A percentile compares a stretch with the other conserved stretches of the same genome.
Conservation (phyloP, 202 grass and related monocot species). For the Tripidium arundinaceum region DNA sequence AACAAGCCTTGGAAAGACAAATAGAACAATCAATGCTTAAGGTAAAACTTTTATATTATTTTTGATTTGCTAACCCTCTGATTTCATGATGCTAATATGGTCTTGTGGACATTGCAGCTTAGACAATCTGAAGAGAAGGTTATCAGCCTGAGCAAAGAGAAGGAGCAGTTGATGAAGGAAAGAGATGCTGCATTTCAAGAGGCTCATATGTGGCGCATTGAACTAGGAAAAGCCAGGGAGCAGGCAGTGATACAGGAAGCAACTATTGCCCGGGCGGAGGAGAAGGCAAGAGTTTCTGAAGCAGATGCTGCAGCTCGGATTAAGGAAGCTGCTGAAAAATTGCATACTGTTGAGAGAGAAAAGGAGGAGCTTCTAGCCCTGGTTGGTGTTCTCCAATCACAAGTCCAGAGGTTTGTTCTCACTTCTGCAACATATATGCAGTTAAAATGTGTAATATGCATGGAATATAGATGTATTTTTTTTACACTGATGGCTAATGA, state of each 20-base stretch:
- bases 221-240: constrained; percentile 94
- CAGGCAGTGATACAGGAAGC: constrained; percentile 86
- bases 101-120: constrained; percentile 47
- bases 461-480: background rate
- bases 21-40: constrained; percentile 63
- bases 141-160: constrained; percentile 60
- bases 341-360: constrained; percentile 58
- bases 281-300: constrained; percentile 69
- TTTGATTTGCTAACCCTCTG: background rate
- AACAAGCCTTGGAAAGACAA: constrained; percentile 63
- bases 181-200: constrained; percentile 78
- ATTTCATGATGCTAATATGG: constrained; percentile 3
- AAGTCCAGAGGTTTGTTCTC: constrained; percentile 78
- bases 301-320: constrained; percentile 52
- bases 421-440: too few relatives aligned
- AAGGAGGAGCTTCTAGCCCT: constrained; percentile 76
- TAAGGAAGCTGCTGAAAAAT: constrained; percentile 57
- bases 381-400: constrained; percentile 67
- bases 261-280: constrained; percentile 74
- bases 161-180: constrained; percentile 81
- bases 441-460: background rate
- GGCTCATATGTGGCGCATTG: constrained; percentile 78
- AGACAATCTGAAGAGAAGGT: constrained; percentile 77
- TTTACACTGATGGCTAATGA: background rate
- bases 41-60: constrained; percentile 27